Percentiles rank a stretch among this genome's conserved stretches.
Evolutionary conservation across 768 basidiomycete genomes (phyloP).

Genomic region (Calocera cornea): DNA sequence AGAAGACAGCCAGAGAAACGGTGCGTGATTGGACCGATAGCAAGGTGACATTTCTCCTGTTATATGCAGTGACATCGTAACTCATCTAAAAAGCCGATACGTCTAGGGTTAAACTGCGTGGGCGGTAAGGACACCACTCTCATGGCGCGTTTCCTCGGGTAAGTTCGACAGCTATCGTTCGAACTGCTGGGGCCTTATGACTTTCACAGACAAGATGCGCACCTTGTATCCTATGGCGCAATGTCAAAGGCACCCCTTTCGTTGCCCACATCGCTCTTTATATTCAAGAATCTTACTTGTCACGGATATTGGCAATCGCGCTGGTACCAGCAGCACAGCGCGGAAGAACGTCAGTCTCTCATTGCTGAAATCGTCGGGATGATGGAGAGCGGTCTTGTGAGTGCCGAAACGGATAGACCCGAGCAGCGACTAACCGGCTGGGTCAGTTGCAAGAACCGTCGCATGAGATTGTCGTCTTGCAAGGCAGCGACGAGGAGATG

Average conservation of each 20-base stretch:
- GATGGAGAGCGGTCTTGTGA: slow-evolving; percentile 42
- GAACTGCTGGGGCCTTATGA: neutral
- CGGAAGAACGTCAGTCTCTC: slow-evolving; percentile 37
- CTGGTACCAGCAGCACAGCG: slow-evolving; percentile 45
- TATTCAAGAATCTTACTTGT: slow-evolving; percentile 68
- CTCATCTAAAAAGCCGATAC: slow-evolving; percentile 25
- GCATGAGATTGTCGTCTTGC: slow-evolving; percentile 54
- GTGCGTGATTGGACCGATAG: slow-evolving; percentile 52
- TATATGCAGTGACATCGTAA: neutral
- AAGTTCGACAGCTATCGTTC: slow-evolving; percentile 11
- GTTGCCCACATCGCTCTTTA: slow-evolving; percentile 63
- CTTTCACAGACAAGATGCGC: slow-evolving; percentile 34
- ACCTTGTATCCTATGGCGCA: slow-evolving; percentile 76
- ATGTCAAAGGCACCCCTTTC: slow-evolving; percentile 77
- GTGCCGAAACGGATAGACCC: slow-evolving; percentile 4
- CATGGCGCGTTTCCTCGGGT: slow-evolving; percentile 55
- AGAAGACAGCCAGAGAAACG: slow-evolving; percentile 39
- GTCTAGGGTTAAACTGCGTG: slow-evolving; percentile 43
- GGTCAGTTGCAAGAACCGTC: slow-evolving; percentile 50
- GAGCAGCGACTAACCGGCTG: neutral
- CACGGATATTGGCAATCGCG: slow-evolving; percentile 69
- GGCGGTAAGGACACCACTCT: slow-evolving; percentile 52
- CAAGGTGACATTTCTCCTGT: slow-evolving; percentile 32
- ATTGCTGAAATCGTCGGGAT: slow-evolving; percentile 40
- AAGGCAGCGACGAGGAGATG: slow-evolving; percentile 29